phyloP scores from a whole-genome alignment of 768 basidiomycete species.

The Heimioporus sp. region DNA sequence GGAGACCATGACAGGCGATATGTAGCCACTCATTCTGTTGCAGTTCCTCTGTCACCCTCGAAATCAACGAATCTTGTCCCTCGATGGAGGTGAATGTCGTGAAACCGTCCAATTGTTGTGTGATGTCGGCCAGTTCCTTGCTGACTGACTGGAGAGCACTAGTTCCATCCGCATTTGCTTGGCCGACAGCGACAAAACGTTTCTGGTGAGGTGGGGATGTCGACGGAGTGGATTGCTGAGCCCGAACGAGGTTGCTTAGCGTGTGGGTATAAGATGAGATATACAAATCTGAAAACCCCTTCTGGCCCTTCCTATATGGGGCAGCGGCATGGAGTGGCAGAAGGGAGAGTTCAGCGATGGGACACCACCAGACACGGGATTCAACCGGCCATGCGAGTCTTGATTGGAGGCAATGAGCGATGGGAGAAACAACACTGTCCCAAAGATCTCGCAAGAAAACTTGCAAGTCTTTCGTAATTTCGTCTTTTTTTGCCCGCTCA shows the following conservation, averaged over 20 bases:
- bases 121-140: too few species aligned
- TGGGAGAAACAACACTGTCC: neutral
- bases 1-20: conserved; percentile 25
- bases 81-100: too few species aligned
- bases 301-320: neutral
- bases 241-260: conserved; percentile 4
- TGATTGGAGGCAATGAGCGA: neutral
- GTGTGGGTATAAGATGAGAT: conserved; percentile 17
- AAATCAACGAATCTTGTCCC: too few species aligned
- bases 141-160: too few species aligned
- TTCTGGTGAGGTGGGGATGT: neutral
- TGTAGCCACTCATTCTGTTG: neutral
- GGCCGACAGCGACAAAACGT: conserved; percentile 1
- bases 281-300: conserved; percentile 7
- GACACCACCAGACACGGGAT: conserved; percentile 17
- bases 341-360: conserved; percentile 1
- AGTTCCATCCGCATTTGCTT: neutral
- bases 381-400: neutral
- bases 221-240: neutral
- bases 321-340: conserved; percentile 1
- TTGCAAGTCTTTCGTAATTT: neutral
- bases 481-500: neutral
- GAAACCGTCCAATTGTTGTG: too few species aligned
- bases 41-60: too few species aligned
- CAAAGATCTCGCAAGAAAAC: too few species aligned